Percentiles rank a stretch among this genome's conserved stretches.
These are phyloP conservation scores for Lepidopterella palustris DNA, from an alignment of 495 filamentous ascomycete species.

Conservation along the genomic window DNA sequence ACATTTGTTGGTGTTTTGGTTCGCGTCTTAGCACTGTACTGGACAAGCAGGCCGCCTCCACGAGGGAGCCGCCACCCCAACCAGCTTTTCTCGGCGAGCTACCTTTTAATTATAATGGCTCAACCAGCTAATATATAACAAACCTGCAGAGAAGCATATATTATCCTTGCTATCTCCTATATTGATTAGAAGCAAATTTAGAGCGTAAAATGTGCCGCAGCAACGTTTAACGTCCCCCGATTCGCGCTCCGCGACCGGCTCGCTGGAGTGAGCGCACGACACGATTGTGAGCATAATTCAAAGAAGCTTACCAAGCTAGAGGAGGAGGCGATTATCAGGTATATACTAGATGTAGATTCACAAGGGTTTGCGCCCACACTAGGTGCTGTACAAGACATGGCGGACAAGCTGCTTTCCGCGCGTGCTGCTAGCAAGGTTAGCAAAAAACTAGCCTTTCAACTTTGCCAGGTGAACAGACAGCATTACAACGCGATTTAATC, in stretches of 20 bases:
- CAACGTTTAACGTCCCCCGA: not conserved
- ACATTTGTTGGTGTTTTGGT: no score
- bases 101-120: no score
- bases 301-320: conserved; percentile 7
- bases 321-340: conserved; percentile 8
- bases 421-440: not conserved
- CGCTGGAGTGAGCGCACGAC: conserved; percentile 8
- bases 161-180: no score
- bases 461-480: no score
- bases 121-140: no score
- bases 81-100: no score
- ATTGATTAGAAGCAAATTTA: not conserved
- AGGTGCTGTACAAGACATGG: not conserved
- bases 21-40: no score
- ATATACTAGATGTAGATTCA: conserved; percentile 4
- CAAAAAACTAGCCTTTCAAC: no score
- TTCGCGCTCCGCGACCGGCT: not conserved
- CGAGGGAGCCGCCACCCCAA: no score
- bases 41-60: no score
- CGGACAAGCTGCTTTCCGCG: not conserved
- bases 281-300: conserved; percentile 9
- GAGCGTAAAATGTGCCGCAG: not conserved
- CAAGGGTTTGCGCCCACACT: not conserved
- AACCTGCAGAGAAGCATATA: no score
- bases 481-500: no score